These are phyloP conservation scores for Nitzschia palea DNA, from an alignment of 108 stramenopile genomes.

Conservation along the genomic window DNA sequence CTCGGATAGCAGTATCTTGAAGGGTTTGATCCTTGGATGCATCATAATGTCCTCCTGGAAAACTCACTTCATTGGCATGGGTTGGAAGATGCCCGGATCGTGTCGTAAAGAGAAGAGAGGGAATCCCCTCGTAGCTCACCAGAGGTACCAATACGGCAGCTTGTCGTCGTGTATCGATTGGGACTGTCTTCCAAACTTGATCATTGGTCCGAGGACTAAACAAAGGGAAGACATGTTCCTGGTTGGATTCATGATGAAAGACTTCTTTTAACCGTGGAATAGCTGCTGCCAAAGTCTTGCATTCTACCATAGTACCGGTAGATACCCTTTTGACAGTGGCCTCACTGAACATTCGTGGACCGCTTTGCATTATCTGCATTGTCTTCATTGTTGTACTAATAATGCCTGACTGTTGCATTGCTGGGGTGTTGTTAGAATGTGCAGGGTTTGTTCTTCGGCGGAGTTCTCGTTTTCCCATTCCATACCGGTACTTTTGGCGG, in stretches of 20 bases:
- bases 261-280: constrained; percentile 21
- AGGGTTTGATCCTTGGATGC: constrained; percentile 37
- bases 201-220: constrained; percentile 10
- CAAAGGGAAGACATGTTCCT: constrained; percentile 19
- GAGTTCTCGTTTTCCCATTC: no score
- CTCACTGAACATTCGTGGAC: not conserved
- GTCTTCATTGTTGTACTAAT: not conserved
- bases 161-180: constrained; percentile 22
- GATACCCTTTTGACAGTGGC: not conserved
- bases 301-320: not conserved
- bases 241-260: constrained; percentile 8
- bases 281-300: constrained; percentile 1
- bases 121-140: constrained; percentile 66
- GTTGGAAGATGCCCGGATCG: constrained; percentile 64
- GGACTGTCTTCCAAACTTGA: constrained; percentile 21
- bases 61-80: constrained; percentile 82
- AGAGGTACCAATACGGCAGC: constrained; percentile 86
- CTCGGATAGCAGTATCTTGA: constrained; percentile 66
- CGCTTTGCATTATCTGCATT: not conserved
- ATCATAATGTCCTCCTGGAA: constrained; percentile 83
- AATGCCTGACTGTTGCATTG: no score
- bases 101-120: constrained; percentile 85
- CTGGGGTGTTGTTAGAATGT: no score
- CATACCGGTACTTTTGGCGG: no score
- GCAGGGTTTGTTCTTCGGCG: no score